phyloP scores from a whole-genome alignment of 306 rosid genomes.

The Carpinus fangiana region DNA sequence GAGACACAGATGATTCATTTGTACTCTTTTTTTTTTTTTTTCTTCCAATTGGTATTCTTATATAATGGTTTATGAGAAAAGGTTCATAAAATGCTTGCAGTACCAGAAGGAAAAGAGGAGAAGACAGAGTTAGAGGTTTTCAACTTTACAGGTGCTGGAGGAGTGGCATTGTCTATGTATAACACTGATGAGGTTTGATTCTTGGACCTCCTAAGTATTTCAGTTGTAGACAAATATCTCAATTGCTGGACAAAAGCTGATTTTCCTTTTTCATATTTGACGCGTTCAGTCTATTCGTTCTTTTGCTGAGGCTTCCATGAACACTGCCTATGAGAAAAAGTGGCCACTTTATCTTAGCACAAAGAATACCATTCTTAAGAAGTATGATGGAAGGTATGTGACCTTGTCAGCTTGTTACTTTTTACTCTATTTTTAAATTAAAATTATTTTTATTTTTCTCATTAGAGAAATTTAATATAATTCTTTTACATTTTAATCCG shows the following conservation, averaged over 20 bases:
- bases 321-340: slow-evolving; percentile 80
- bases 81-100: slow-evolving; percentile 41
- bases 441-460: neutral
- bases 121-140: slow-evolving; percentile 76
- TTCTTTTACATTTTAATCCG: neutral
- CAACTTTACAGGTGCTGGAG: slow-evolving; percentile 89
- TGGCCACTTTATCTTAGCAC: slow-evolving; percentile 99
- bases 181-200: slow-evolving; percentile 90
- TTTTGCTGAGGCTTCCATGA: slow-evolving; percentile 93
- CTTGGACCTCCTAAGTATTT: slow-evolving; percentile 28
- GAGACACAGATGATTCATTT: neutral
- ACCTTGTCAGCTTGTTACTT: slow-evolving; percentile 20
- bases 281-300: slow-evolving; percentile 76
- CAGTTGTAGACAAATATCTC: slow-evolving; percentile 16
- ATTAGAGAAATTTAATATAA: neutral
- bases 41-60: slow-evolving; percentile 4
- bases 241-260: slow-evolving; percentile 25
- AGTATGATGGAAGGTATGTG: slow-evolving; percentile 94
- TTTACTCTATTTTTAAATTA: neutral
- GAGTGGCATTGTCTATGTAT: slow-evolving; percentile 89
- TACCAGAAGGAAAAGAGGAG: slow-evolving; percentile 78
- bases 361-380: slow-evolving; percentile 95
- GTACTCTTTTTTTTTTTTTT: neutral
- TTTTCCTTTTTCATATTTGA: slow-evolving; percentile 19
- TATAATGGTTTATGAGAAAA: slow-evolving; percentile 10